Evolutionary conservation across 2,329 filamentous ascomycete species (phyloP).

Genomic region (Phaeosphaeriaceae sp.): DNA sequence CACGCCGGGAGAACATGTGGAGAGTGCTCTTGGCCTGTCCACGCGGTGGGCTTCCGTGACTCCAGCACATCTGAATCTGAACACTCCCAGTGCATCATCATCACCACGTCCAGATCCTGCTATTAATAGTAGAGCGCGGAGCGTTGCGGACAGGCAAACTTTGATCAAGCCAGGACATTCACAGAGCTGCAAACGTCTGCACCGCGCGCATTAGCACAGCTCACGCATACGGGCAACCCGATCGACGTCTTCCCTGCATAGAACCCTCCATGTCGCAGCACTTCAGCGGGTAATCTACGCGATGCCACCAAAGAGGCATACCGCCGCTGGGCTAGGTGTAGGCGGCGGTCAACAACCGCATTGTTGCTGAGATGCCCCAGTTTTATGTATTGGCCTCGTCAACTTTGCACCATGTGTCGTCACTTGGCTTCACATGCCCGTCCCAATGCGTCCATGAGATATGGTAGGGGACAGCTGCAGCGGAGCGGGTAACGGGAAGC

Average conservation of each 20-base stretch:
- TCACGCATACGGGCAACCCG: not conserved
- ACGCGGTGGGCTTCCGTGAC: not conserved
- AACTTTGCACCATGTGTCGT: not conserved
- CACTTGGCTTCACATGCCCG: not conserved
- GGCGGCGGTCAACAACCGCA: not conserved
- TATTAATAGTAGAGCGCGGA: not conserved
- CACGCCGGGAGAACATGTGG: not conserved
- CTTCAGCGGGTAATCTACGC: not conserved
- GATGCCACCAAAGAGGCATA: not conserved
- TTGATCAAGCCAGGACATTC: not conserved
- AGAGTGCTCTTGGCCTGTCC: not conserved
- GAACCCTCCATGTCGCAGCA: not conserved
- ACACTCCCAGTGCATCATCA: too few relatives aligned
- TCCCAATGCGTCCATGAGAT: not conserved
- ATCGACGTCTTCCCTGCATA: not conserved
- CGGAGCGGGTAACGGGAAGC: not conserved
- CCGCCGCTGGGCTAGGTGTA: not conserved
- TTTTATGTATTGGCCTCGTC: not conserved
- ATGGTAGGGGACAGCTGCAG: not conserved
- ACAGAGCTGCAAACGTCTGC: not conserved
- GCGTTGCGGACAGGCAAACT: not conserved
- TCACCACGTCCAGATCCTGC: not conserved
- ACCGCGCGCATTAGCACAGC: not conserved
- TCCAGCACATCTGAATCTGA: not conserved
- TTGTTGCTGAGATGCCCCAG: not conserved